Evolutionary conservation across 176 grass and related monocot genomes (phyloP).

Genomic region (Saccharum officinarum): DNA sequence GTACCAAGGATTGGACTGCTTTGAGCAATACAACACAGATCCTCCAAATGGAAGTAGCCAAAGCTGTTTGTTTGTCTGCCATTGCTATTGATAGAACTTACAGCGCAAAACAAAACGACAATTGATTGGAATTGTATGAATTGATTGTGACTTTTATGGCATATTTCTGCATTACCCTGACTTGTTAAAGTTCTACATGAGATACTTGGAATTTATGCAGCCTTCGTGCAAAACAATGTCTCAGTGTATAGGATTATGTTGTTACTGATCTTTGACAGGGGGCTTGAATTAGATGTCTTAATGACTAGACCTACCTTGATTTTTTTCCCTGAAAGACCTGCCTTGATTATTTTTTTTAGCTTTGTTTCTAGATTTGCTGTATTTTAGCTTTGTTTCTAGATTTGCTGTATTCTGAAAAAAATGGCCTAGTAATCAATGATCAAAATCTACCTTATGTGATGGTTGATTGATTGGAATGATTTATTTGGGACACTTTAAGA

Average conservation of each 20-base stretch:
- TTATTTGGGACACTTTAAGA: neutral
- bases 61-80: constrained; percentile 38
- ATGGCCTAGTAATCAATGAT: neutral
- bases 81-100: constrained; percentile 57
- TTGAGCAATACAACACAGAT: constrained; percentile 40
- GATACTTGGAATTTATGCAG: constrained; percentile 14
- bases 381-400: constrained; percentile 6
- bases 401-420: neutral
- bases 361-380: neutral
- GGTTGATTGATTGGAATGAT: too few relatives aligned
- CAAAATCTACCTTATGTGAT: neutral
- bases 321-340: neutral
- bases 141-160: constrained; percentile 39
- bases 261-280: neutral
- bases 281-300: neutral
- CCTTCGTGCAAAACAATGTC: neutral
- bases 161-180: neutral
- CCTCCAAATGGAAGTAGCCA: constrained; percentile 51
- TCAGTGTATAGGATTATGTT: neutral
- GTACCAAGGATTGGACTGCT: constrained; percentile 39
- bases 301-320: constrained; percentile 1
- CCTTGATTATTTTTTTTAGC: neutral
- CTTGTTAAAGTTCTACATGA: neutral
- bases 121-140: constrained; percentile 64
- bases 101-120: constrained; percentile 45